Evolutionary conservation across 176 grass and related monocot genomes (phyloP).

Genomic region (Rhynchospora tenuis): DNA sequence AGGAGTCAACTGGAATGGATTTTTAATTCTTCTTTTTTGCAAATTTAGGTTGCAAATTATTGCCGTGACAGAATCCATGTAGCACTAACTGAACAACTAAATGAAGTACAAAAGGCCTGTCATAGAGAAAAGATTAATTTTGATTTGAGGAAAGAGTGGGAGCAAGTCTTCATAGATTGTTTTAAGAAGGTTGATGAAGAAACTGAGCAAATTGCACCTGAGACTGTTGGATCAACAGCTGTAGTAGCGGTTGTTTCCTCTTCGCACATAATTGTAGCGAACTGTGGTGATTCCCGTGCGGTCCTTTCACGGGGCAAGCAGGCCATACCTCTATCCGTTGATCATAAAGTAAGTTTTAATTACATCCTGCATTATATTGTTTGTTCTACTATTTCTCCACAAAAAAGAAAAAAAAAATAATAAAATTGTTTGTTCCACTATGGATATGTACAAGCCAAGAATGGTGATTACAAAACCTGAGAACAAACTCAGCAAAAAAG

Average conservation of each 20-base stretch:
- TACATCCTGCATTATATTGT: background rate
- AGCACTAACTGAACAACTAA: slow-evolving; percentile 33
- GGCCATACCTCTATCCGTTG: slow-evolving; percentile 38
- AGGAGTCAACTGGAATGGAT: background rate
- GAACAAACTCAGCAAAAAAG: background rate
- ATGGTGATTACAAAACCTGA: background rate
- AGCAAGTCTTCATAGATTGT: slow-evolving; percentile 42
- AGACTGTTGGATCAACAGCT: slow-evolving; percentile 57
- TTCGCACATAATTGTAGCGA: slow-evolving; percentile 57
- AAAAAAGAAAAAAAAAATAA: too few species aligned
- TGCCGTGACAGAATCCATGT: slow-evolving; percentile 58
- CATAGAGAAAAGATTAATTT: slow-evolving; percentile 26
- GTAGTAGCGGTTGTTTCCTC: slow-evolving; percentile 57
- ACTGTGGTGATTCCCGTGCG: slow-evolving; percentile 63
- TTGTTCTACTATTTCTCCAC: too few species aligned
- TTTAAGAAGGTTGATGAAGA: slow-evolving; percentile 60
- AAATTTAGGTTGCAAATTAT: slow-evolving; percentile 50
- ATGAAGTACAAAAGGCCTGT: background rate
- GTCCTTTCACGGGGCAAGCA: slow-evolving; percentile 64
- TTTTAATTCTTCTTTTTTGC: slow-evolving; percentile 2
- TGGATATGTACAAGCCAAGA: background rate
- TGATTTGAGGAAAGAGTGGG: slow-evolving; percentile 42
- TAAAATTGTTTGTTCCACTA: background rate
- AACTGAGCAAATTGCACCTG: slow-evolving; percentile 15
- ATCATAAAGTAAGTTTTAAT: slow-evolving; percentile 51